Evolutionary conservation across 2,329 filamentous ascomycete genomes (phyloP).

Genomic region (Hirsutella minnesotensis): DNA sequence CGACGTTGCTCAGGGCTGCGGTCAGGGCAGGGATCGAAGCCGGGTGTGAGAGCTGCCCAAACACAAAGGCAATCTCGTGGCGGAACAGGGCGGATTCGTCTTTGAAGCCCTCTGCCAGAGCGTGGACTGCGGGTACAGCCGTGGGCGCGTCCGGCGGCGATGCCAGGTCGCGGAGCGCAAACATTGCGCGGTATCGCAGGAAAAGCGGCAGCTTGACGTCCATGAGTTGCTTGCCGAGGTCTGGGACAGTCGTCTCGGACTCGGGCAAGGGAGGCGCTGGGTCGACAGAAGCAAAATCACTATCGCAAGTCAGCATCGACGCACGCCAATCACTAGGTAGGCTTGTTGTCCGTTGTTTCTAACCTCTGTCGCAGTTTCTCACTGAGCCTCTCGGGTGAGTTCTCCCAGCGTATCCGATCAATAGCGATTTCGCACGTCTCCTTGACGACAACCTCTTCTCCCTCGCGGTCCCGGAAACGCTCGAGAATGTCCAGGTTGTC

Average conservation of each 20-base stretch:
- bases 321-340: constrained; percentile 6
- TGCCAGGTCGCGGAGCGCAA: constrained; percentile 85
- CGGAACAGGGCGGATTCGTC: constrained; percentile 89
- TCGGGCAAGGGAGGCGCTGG: constrained; percentile 81
- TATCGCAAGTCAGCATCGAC: constrained; percentile 21
- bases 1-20: constrained; percentile 60
- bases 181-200: constrained; percentile 94
- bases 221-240: constrained; percentile 66
- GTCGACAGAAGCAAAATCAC: constrained; percentile 91
- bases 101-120: constrained; percentile 72
- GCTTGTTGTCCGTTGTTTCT: constrained; percentile 1
- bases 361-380: constrained; percentile 80
- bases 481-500: constrained; percentile 64
- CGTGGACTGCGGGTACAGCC: constrained; percentile 73
- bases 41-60: constrained; percentile 89
- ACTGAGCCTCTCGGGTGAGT: constrained; percentile 54
- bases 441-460: constrained; percentile 69
- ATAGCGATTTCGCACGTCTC: constrained; percentile 98
- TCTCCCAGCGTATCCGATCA: constrained; percentile 88
- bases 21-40: constrained; percentile 90
- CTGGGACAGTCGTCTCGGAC: constrained; percentile 54
- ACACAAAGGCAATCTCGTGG: constrained; percentile 97
- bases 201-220: constrained; percentile 74
- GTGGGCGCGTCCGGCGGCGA: constrained; percentile 87
- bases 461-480: constrained; percentile 59